Evolutionary conservation across 495 filamentous ascomycete species (phyloP).

Genomic region (Penicillium canariense): DNA sequence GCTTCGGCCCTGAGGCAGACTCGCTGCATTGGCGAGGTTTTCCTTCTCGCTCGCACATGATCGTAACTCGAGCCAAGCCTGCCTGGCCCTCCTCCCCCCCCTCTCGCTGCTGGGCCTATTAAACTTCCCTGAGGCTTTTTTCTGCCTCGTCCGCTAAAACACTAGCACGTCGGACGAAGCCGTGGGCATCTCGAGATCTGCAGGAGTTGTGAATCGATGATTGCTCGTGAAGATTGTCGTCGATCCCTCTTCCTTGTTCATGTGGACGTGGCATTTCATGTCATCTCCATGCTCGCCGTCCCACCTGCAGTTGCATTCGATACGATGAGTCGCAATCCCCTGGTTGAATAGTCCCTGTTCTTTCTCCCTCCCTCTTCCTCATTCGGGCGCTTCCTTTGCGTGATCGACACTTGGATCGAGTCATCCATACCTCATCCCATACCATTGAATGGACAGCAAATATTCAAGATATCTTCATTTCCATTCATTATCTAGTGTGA

Average conservation of each 20-base stretch:
- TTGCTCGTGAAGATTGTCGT: constrained; percentile 7
- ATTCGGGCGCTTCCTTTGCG: not conserved
- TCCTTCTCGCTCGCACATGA: constrained; percentile 7
- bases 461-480: not conserved
- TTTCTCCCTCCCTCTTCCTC: not conserved
- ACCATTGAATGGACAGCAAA: not conserved
- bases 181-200: constrained; percentile 4
- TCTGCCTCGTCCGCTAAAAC: not conserved
- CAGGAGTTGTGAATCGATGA: constrained; percentile 5
- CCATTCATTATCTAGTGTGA: not conserved
- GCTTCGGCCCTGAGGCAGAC: constrained; percentile 3
- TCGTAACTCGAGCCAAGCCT: not conserved
- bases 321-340: constrained; percentile 21
- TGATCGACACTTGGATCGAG: not conserved
- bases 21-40: not conserved
- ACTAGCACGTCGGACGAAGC: constrained; percentile 3
- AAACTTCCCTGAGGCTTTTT: constrained; percentile 1
- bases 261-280: constrained; percentile 1
- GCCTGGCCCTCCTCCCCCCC: not conserved
- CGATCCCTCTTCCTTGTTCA: not conserved
- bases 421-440: not conserved
- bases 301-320: constrained; percentile 10
- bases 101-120: not conserved
- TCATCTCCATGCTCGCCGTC: constrained; percentile 8
- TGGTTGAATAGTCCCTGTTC: constrained; percentile 12